Conservation (phyloP, 805 yeast species). For the Scheffersomyces stipitis region DNA sequence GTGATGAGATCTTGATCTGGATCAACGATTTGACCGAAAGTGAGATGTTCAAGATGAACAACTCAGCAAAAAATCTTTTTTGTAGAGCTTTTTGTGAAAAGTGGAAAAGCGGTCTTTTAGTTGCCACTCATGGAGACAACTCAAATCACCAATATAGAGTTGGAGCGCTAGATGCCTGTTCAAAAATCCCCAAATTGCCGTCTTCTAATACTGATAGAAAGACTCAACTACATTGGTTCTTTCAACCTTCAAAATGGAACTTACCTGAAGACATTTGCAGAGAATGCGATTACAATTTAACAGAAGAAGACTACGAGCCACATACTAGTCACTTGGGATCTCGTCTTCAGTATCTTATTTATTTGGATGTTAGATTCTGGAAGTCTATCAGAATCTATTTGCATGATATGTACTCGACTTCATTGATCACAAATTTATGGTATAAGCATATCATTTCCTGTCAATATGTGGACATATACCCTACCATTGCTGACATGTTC, state of each 20-base stretch:
- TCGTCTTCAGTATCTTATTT: conserved; percentile 58
- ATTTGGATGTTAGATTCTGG: conserved; percentile 73
- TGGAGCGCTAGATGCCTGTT: conserved; percentile 34
- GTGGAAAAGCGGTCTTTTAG: conserved; percentile 56
- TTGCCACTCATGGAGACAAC: conserved; percentile 1
- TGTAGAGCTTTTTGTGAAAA: conserved; percentile 58
- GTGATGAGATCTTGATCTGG: conserved; percentile 71
- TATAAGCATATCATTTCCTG: conserved; percentile 63
- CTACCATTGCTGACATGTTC: conserved; percentile 68
- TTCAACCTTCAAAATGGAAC: conserved; percentile 46
- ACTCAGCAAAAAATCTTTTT: conserved; percentile 47
- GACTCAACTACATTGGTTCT: conserved; percentile 37
- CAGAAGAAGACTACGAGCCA: conserved; percentile 23
- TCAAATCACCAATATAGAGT: conserved; percentile 21
- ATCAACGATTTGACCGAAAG: conserved; percentile 56
- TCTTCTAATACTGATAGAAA: conserved; percentile 4
- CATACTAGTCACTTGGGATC: conserved; percentile 42
- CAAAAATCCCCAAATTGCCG: conserved; percentile 38
- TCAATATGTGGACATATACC: conserved; percentile 83
- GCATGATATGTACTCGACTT: conserved; percentile 64
- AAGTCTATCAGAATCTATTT: conserved; percentile 55
- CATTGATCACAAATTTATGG: conserved; percentile 58
- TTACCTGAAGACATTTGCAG: conserved; percentile 40
- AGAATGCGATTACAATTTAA: conserved; percentile 49
- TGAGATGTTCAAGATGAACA: conserved; percentile 50